Base-by-base conservation (phyloP, 1,139 yeast species). In the Yamadazyma diospyri region DNA sequence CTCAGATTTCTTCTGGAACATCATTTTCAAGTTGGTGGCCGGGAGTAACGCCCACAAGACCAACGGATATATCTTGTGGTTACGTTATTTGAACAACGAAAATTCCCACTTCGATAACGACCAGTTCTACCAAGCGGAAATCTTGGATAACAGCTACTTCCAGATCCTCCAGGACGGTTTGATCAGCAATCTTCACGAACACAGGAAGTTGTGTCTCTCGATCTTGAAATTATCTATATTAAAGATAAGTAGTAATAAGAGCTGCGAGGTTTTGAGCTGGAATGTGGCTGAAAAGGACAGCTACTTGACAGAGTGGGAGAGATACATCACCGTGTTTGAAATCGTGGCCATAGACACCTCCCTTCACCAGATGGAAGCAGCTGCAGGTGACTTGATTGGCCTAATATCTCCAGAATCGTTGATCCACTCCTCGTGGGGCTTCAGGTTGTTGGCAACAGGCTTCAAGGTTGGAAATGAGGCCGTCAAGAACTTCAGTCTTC, bases 281-380 rank as follows among this genome's bases (percentile, higher is more conserved):
- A 56, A 64, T n/a, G 36, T 46, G 0, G 16, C 46, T 0, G 42
- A 61, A 1, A 47, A 47, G 3, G 49, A 50, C 0, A 45, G 47
- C 3, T 64, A 69, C 32, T 47, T 74, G 23, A 63, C 62, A 11
- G 76, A 78, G 29, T 88, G 96, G 96, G 70, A 75, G 30, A 68
- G 86, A 39, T 88, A 67, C 47, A 67, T 78, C 21, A 84, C 95
- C 0, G 59, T 88, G 10, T 82, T 78, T 44, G 95, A 88, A 50
- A 82, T 88, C 30, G 61, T 86, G 25, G 94, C 88, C 2, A 72
- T 88, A 30, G 97, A 88, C 52, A 81, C 95, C 0, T 84, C 96
- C 0, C 61, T 85, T 47, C 89, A 88, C 48, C 97, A 88, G 55
- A 79, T 92, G 0, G 81, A 81, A 45, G 96, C 88, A 9, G 94